These are phyloP conservation scores for Colletotrichum ledebouriae DNA, from an alignment of 2,329 filamentous ascomycete genomes.

Conservation along the genomic window DNA sequence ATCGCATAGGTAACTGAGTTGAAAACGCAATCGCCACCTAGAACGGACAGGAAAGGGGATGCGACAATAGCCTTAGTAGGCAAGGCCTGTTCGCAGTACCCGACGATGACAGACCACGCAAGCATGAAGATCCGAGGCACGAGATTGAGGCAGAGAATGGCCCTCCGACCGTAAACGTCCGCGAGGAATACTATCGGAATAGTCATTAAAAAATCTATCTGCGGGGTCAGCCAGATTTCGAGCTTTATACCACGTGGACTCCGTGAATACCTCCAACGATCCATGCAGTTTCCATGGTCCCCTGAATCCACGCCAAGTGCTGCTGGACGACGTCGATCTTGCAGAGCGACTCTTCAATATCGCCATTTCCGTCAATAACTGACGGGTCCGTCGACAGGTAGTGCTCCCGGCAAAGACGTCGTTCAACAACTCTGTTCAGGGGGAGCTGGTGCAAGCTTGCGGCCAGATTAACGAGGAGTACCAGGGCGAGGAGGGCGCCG, in stretches of 20 bases:
- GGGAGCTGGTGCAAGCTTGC: constrained; percentile 63
- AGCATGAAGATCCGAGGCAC: constrained; percentile 57
- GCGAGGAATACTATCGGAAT: constrained; percentile 62
- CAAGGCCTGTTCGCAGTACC: constrained; percentile 53
- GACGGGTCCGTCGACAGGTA: constrained; percentile 58
- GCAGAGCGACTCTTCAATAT: constrained; percentile 65
- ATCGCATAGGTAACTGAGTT: constrained; percentile 63
- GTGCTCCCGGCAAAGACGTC: constrained; percentile 63
- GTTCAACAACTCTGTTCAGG: constrained; percentile 61
- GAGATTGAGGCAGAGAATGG: constrained; percentile 60
- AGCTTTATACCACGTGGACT: neutral
- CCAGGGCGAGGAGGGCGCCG: constrained; percentile 53
- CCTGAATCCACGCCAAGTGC: constrained; percentile 65
- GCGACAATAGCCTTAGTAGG: constrained; percentile 56
- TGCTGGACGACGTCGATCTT: constrained; percentile 66
- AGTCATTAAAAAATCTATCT: constrained; percentile 62
- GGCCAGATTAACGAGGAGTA: constrained; percentile 62
- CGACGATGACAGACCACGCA: constrained; percentile 56
- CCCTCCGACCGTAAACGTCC: constrained; percentile 56
- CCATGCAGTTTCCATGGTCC: constrained; percentile 63
- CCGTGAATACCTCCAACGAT: constrained; percentile 58
- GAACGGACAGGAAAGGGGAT: constrained; percentile 58
- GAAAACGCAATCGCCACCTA: constrained; percentile 65
- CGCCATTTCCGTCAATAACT: constrained; percentile 48
- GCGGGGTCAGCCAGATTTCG: constrained; percentile 8